A percentile compares a stretch with the other conserved stretches of the same genome.
These are phyloP conservation scores for Mycena vulgaris DNA, from an alignment of 768 basidiomycete species.

Conservation along the genomic window DNA sequence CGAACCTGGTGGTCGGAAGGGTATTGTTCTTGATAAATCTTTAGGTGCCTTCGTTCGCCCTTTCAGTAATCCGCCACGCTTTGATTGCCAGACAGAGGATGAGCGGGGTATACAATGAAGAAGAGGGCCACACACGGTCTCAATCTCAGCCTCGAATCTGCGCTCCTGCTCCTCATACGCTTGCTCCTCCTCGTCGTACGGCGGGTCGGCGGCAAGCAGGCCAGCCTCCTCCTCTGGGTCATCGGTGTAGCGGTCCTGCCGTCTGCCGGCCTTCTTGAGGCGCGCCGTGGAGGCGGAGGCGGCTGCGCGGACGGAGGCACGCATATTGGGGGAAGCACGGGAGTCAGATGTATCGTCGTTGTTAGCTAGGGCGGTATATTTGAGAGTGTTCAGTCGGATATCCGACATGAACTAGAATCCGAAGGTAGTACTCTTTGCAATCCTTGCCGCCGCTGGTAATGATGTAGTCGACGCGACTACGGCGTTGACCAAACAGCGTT, in stretches of 20 bases:
- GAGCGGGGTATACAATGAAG: neutral
- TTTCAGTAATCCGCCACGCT: constrained; percentile 46
- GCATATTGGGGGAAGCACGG: constrained; percentile 43
- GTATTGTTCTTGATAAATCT: constrained; percentile 84
- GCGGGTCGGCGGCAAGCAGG: constrained; percentile 60
- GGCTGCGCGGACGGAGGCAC: constrained; percentile 50
- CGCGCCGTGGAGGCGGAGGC: constrained; percentile 46
- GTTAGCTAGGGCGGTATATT: constrained; percentile 42
- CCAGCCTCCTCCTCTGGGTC: constrained; percentile 76
- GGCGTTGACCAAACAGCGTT: too few species aligned
- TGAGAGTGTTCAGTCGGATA: constrained; percentile 36
- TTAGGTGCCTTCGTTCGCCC: constrained; percentile 55
- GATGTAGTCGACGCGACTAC: too few species aligned
- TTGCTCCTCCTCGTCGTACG: constrained; percentile 49
- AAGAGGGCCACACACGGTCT: constrained; percentile 30
- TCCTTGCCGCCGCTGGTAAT: neutral
- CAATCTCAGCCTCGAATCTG: constrained; percentile 36
- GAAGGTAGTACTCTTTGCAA: neutral
- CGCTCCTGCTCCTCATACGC: constrained; percentile 52
- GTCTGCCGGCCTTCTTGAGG: constrained; percentile 56
- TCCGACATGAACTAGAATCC: constrained; percentile 33
- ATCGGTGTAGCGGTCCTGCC: constrained; percentile 72
- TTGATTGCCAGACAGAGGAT: constrained; percentile 2
- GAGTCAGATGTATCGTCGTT: constrained; percentile 39
- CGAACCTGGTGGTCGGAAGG: constrained; percentile 81